These are phyloP conservation scores for Fomitopsis pinicola DNA, from an alignment of 1,284 basidiomycete genomes.

Conservation along the genomic window DNA sequence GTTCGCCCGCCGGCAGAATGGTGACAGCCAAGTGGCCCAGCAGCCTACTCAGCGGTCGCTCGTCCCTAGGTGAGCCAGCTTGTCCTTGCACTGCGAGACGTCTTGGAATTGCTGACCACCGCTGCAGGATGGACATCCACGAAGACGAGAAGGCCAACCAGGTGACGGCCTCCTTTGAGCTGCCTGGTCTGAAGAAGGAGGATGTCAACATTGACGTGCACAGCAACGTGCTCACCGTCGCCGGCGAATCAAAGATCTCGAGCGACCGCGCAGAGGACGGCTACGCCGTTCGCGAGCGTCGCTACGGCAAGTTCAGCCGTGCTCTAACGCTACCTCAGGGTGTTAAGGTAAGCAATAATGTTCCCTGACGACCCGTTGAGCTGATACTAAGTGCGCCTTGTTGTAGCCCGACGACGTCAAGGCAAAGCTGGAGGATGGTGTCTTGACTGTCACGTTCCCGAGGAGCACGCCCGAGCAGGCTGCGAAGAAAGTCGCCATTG, in stretches of 20 bases:
- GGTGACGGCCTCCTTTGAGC: slow-evolving; percentile 44
- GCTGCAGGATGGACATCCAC: slow-evolving; percentile 42
- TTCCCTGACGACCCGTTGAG: neutral
- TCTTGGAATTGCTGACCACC: neutral
- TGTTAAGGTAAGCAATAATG: slow-evolving; percentile 34
- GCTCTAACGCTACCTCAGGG: slow-evolving; percentile 42
- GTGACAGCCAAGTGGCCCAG: neutral
- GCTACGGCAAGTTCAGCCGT: slow-evolving; percentile 43
- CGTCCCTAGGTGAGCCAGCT: slow-evolving; percentile 23
- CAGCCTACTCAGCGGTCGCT: slow-evolving; percentile 10
- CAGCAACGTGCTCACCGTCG: slow-evolving; percentile 39
- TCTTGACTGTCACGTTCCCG: slow-evolving; percentile 42
- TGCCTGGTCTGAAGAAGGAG: slow-evolving; percentile 43
- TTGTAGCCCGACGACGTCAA: slow-evolving; percentile 36
- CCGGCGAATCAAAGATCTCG: slow-evolving; percentile 36
- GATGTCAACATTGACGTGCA: slow-evolving; percentile 39
- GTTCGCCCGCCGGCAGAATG: neutral
- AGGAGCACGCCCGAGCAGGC: slow-evolving; percentile 31
- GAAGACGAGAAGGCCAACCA: slow-evolving; percentile 36
- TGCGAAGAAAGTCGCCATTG: slow-evolving; percentile 33
- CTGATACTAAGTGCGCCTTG: slow-evolving; percentile 3
- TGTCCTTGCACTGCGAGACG: neutral
- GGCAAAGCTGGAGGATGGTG: slow-evolving; percentile 39
- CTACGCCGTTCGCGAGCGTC: slow-evolving; percentile 46
- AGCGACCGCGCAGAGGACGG: slow-evolving; percentile 36